Conservation (phyloP, 306 rosid genomes). For the Sicyos edulis region DNA sequence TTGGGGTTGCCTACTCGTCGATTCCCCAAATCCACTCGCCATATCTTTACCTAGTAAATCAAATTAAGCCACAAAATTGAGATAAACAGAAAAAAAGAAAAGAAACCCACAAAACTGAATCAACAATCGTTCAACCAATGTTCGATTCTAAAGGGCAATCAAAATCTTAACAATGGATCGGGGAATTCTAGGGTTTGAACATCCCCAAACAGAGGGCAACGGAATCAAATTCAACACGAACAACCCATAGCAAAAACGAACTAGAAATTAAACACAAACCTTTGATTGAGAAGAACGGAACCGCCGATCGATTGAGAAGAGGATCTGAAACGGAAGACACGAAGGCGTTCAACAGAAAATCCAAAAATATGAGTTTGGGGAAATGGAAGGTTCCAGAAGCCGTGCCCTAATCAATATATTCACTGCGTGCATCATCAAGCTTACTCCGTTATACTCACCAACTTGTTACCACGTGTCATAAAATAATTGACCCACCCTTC, state of each 20-base stretch:
- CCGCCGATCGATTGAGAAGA: neutral
- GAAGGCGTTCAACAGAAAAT: neutral
- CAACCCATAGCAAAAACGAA: neutral
- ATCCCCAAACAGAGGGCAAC: neutral
- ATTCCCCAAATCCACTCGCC: constrained; percentile 72
- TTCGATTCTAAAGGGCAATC: neutral
- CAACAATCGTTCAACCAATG: no score
- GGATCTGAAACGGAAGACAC: neutral
- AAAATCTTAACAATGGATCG: neutral
- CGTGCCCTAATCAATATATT: neutral
- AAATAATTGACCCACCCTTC: no score
- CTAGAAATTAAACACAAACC: neutral
- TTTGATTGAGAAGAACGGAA: neutral
- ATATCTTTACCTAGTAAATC: constrained; percentile 38
- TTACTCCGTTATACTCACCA: neutral
- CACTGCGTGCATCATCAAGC: no score
- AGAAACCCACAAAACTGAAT: neutral
- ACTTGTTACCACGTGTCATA: no score
- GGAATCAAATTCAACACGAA: neutral
- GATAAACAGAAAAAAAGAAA: neutral
- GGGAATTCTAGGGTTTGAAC: neutral
- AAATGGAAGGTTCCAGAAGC: neutral
- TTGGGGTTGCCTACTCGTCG: constrained; percentile 54
- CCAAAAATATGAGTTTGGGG: neutral
- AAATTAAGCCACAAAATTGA: constrained; percentile 14